Percentiles rank a stretch among this genome's conserved stretches.
These are phyloP conservation scores for Mycena indigotica DNA, from an alignment of 768 basidiomycete species.

Conservation along the genomic window DNA sequence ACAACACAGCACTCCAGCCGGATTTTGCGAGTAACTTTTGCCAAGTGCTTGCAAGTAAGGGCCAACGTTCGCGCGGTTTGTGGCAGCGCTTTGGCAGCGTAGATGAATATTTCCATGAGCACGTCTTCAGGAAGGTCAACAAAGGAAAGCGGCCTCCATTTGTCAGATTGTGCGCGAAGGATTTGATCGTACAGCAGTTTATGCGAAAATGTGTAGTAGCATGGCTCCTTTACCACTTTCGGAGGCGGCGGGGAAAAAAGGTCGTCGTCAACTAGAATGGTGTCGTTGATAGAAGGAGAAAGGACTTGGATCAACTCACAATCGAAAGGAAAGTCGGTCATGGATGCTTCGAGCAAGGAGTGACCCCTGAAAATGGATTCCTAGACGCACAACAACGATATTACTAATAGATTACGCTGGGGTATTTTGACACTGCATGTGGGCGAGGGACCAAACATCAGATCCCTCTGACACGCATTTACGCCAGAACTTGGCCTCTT, in stretches of 20 bases:
- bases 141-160: background rate
- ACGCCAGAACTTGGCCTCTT: background rate
- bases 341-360: no score
- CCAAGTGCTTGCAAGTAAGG: background rate
- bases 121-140: background rate
- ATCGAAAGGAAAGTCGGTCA: no score
- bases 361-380: no score
- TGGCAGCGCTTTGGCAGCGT: background rate
- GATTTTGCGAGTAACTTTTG: background rate
- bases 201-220: background rate
- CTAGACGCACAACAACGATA: no score
- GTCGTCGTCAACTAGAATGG: no score
- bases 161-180: background rate
- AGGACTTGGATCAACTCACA: no score
- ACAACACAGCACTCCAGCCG: background rate
- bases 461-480: background rate
- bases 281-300: no score
- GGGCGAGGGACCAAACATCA: background rate
- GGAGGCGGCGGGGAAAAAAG: no score
- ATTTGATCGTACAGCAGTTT: background rate
- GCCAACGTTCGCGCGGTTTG: background rate
- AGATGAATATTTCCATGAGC: background rate
- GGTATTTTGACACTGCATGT: background rate
- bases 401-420: no score
- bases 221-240: background rate